Conservation (phyloP, 1,139 yeast species). For the Hemisphaericaspora subhashii region DNA sequence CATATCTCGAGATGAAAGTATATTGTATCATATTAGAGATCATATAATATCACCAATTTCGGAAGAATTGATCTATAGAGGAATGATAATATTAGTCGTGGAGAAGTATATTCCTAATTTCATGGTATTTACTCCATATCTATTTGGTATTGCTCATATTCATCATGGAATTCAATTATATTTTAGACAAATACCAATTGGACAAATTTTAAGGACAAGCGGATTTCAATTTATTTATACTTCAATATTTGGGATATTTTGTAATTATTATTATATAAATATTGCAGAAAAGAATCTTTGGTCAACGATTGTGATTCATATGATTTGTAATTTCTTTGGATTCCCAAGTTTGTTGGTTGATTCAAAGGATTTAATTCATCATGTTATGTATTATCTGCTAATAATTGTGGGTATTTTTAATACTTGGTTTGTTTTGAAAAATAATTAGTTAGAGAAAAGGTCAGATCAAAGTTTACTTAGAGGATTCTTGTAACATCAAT, state of each 20-base stretch:
- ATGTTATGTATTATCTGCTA: constrained; percentile 38
- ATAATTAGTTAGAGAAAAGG: not conserved
- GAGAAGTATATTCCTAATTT: constrained; percentile 20
- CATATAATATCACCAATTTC: constrained; percentile 80
- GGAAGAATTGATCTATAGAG: constrained; percentile 82
- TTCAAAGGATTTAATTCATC: constrained; percentile 16
- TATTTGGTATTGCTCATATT: constrained; percentile 88
- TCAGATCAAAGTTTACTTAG: not conserved
- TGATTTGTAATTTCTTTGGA: constrained; percentile 77
- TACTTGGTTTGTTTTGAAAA: constrained; percentile 1
- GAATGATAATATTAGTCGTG: constrained; percentile 43
- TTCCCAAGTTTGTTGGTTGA: constrained; percentile 52
- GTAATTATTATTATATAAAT: constrained; percentile 54
- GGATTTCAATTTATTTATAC: constrained; percentile 72
- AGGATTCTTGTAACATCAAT: too few relatives aligned
- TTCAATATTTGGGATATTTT: constrained; percentile 73
- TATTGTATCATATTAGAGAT: constrained; percentile 46
- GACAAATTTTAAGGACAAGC: constrained; percentile 40
- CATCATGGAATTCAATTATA: constrained; percentile 75
- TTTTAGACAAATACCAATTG: constrained; percentile 22
- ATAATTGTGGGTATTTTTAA: constrained; percentile 38
- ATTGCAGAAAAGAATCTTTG: constrained; percentile 53
- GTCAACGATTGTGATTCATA: constrained; percentile 66
- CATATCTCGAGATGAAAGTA: constrained; percentile 1
- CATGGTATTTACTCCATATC: constrained; percentile 56